Percentiles rank a stretch among this genome's conserved stretches.
Evolutionary conservation across 1,284 basidiomycete species (phyloP).

Genomic region (Anthracocystis setariae): DNA sequence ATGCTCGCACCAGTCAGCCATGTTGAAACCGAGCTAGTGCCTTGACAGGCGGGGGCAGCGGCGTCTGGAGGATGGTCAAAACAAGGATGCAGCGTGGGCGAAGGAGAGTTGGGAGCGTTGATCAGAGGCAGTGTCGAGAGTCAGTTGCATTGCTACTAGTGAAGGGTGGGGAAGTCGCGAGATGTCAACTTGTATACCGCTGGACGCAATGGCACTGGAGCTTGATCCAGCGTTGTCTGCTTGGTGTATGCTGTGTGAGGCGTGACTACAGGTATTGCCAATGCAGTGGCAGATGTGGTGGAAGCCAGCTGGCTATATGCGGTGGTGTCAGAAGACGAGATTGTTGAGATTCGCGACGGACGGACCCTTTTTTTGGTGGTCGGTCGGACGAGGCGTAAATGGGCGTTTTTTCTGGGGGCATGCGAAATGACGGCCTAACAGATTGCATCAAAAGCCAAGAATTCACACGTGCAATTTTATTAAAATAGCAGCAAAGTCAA

Average conservation of each 20-base stretch:
- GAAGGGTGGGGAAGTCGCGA: no score
- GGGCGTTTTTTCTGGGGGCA: neutral
- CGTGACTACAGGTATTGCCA: neutral
- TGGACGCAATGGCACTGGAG: no score
- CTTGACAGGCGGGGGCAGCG: neutral
- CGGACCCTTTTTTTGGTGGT: neutral
- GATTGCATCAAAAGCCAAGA: neutral
- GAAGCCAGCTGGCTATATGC: neutral
- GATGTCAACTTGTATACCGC: no score
- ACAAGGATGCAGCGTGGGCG: no score
- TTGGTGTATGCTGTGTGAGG: neutral
- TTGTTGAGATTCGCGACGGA: neutral
- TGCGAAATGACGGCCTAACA: slow-evolving; percentile 1
- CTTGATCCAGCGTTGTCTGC: no score
- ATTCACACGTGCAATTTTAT: neutral
- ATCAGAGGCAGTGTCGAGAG: no score
- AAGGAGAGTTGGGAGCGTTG: no score
- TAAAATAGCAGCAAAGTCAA: no score
- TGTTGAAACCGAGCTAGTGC: slow-evolving; percentile 18
- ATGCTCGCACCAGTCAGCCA: slow-evolving; percentile 64
- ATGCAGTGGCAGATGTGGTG: no score
- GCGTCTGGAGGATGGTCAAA: neutral
- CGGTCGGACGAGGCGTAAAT: slow-evolving; percentile 13
- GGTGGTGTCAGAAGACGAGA: neutral
- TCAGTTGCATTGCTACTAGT: no score